Evolutionary conservation across 495 filamentous ascomycete genomes (phyloP), one percentile per base, ranked within the genome.

Genomic region (Platismatia glauca): DNA sequence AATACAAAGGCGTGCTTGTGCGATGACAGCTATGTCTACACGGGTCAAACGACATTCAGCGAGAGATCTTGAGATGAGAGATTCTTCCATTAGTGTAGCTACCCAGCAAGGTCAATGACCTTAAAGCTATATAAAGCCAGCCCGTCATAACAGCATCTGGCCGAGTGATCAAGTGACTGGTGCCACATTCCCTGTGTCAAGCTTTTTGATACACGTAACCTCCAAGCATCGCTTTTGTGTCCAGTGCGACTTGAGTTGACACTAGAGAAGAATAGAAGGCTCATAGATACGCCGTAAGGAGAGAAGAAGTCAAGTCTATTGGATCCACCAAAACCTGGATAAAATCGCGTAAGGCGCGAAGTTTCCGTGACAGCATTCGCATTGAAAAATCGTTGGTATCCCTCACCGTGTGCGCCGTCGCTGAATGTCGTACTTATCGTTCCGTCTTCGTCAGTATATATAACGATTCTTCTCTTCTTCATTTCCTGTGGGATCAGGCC

Each of bases 291-390:
- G 24, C 20, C 13, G 12, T 8, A 24, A 35, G 31, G 35, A 57
- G 34, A 46, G 48, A 62, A 63, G 64, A 63, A 66, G 44, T 55
- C 38, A 60, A 63, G 56, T 66, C 64, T 66, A 66, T 59, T 56
- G 46, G 53, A 59, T 57, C 60, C 41, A n/a, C 52, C 61, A 63
- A 63, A 58, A n/a, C 55, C 33, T 41, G 31, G 34, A 11, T 18
- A 39, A 35, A 55, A 52, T 38, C 29, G 7, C 20, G n/a, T n/a
- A n/a, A 43, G 24, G 29, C 37, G 22, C 29, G 11, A 52, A 63
- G 44, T 37, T 39, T 33, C 61, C 34, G 31, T 41, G 31, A 39
- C 55, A 24, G 31, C 33, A 55, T 52, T 50, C 35, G 46, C 55
- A 52, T 39, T 50, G 34, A n/a, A 39, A 50, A 43, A 63, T 18